Conservation (phyloP, 768 basidiomycete genomes). For the Leucogyrophana mollusca region DNA sequence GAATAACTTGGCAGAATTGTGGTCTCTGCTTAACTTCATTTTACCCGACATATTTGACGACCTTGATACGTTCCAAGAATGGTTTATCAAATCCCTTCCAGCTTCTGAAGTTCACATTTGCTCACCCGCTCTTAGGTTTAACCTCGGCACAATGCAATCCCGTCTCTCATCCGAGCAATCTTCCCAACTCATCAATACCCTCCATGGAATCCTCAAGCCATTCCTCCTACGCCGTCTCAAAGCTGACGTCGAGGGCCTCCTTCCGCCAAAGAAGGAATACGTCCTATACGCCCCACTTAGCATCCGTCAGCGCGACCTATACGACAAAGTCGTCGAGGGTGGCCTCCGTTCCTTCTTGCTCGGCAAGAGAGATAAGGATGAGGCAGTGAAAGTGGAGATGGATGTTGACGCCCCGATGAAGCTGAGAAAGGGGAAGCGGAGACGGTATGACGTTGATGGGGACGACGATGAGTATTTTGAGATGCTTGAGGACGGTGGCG, state of each 20-base stretch:
- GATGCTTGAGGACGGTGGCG: conserved; percentile 50
- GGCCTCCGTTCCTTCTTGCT: conserved; percentile 66
- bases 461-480: conserved; percentile 66
- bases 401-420: conserved; percentile 32
- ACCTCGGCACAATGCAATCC: conserved; percentile 62
- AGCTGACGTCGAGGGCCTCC: conserved; percentile 72
- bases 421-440: conserved; percentile 36
- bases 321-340: conserved; percentile 75
- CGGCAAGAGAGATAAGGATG: conserved; percentile 20
- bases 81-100: conserved; percentile 42
- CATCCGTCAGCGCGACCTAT: conserved; percentile 77
- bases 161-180: conserved; percentile 58
- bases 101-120: conserved; percentile 18
- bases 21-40: conserved; percentile 95
- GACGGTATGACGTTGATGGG: conserved; percentile 54
- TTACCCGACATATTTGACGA: conserved; percentile 93
- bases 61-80: conserved; percentile 85
- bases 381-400: conserved; percentile 16
- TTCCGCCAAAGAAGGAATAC: conserved; percentile 95
- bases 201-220: conserved; percentile 92
- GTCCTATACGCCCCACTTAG: conserved; percentile 90
- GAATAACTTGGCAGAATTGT: conserved; percentile 95
- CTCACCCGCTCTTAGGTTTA: conserved; percentile 51
- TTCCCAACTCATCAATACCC: conserved; percentile 65
- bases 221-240: conserved; percentile 93